Conservation (phyloP, 495 filamentous ascomycete genomes). For the Penicillium psychrofluorescens region DNA sequence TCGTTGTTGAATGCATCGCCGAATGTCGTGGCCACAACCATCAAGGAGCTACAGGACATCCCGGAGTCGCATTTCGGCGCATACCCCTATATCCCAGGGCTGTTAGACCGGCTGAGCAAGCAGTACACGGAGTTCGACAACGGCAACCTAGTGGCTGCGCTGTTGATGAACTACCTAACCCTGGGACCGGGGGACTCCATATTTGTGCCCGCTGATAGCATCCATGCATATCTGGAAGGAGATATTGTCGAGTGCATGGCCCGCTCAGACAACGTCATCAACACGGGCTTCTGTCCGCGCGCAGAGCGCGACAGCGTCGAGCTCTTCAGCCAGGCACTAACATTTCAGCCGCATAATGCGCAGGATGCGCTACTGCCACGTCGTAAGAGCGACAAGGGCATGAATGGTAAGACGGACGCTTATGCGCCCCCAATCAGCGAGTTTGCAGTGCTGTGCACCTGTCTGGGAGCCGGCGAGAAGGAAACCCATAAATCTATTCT, state of each 20-base stretch:
- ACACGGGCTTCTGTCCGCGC: slow-evolving; percentile 65
- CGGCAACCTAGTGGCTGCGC: slow-evolving; percentile 57
- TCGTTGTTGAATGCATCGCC: slow-evolving; percentile 49
- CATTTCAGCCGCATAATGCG: slow-evolving; percentile 51
- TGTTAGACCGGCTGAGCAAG: slow-evolving; percentile 56
- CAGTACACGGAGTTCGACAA: slow-evolving; percentile 52
- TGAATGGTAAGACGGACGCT: slow-evolving; percentile 49
- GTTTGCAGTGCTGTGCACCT: slow-evolving; percentile 60
- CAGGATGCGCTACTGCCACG: slow-evolving; percentile 45
- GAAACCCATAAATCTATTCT: slow-evolving; percentile 50
- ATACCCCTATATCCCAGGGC: slow-evolving; percentile 50
- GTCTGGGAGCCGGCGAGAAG: slow-evolving; percentile 46
- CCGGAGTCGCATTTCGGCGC: slow-evolving; percentile 43
- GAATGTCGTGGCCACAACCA: slow-evolving; percentile 39
- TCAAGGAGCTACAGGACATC: slow-evolving; percentile 41
- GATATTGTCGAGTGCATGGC: slow-evolving; percentile 87
- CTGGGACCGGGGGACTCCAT: slow-evolving; percentile 60
- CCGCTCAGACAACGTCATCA: slow-evolving; percentile 71
- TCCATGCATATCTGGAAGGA: slow-evolving; percentile 71
- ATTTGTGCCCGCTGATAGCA: slow-evolving; percentile 70
- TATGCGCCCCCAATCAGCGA: slow-evolving; percentile 67
- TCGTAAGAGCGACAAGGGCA: slow-evolving; percentile 44
- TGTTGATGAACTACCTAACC: slow-evolving; percentile 66
- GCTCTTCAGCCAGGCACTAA: slow-evolving; percentile 52
- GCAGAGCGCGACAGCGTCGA: slow-evolving; percentile 56